Conservation (phyloP, 441 rosid genomes). For the Viola pubescens region DNA sequence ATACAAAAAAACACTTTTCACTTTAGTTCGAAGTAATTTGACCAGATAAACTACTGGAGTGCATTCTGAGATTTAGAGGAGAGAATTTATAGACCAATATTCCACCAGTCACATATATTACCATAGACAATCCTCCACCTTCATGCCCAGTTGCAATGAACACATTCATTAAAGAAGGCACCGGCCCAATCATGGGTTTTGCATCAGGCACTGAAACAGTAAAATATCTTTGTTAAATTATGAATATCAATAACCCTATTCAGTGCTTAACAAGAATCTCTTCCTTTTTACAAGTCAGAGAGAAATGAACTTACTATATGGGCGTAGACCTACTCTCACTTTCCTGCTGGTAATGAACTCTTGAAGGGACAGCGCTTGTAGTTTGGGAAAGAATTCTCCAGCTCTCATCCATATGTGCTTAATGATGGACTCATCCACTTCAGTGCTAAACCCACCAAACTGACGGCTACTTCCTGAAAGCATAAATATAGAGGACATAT, state of each 20-base stretch:
- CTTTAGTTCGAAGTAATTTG: not conserved
- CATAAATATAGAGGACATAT: conserved; percentile 7
- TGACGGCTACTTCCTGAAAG: conserved; percentile 80
- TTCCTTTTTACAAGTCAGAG: conserved; percentile 6
- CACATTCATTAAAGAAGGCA: conserved; percentile 58
- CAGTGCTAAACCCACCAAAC: conserved; percentile 63
- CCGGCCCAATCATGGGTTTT: conserved; percentile 68
- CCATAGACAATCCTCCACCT: conserved; percentile 88
- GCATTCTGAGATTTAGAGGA: too few species aligned
- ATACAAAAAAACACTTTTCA: not conserved
- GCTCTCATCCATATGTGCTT: conserved; percentile 63
- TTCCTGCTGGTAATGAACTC: conserved; percentile 42
- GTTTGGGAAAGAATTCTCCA: conserved; percentile 67
- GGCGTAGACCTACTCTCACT: conserved; percentile 90
- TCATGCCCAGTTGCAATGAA: conserved; percentile 87
- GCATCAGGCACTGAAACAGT: conserved; percentile 77
- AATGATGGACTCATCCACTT: conserved; percentile 51
- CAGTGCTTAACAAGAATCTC: not conserved
- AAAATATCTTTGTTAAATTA: conserved; percentile 3
- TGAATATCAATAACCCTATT: too few species aligned
- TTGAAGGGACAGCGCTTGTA: conserved; percentile 38
- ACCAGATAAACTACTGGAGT: not conserved
- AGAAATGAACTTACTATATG: conserved; percentile 59
- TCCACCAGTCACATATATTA: conserved; percentile 23
- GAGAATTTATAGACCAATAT: not conserved